Evolutionary conservation across 2,329 filamentous ascomycete genomes (phyloP).

Genomic region (Paraphoma chrysanthemicola): DNA sequence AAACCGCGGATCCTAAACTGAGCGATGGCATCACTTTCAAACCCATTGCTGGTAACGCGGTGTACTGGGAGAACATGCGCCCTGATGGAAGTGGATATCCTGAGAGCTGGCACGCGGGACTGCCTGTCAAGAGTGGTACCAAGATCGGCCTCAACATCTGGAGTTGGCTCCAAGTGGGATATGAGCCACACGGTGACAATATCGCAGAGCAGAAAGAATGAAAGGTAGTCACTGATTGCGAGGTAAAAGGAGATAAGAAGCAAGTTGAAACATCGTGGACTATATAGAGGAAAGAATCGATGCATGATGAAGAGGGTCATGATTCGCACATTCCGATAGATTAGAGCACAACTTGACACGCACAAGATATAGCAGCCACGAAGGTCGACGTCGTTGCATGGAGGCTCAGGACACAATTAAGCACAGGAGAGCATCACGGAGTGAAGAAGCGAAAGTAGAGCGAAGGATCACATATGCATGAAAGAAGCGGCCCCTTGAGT

Average conservation of each 20-base stretch:
- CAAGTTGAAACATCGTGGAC: too few species aligned
- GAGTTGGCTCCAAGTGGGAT: slow-evolving; percentile 64
- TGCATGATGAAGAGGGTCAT: too few species aligned
- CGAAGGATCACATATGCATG: too few species aligned
- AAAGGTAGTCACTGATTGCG: not conserved
- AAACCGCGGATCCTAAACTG: slow-evolving; percentile 16
- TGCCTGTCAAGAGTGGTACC: slow-evolving; percentile 62
- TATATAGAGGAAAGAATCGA: too few species aligned
- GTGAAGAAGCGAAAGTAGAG: too few species aligned
- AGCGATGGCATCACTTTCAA: slow-evolving; percentile 63
- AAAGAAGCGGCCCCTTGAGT: too few species aligned
- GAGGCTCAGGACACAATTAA: too few species aligned
- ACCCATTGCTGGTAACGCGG: slow-evolving; percentile 63
- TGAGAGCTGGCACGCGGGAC: slow-evolving; percentile 67
- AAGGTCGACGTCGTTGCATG: too few species aligned
- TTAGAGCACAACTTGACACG: too few species aligned
- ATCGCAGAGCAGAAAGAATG: not conserved
- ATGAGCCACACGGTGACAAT: slow-evolving; percentile 19
- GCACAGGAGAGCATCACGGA: too few species aligned
- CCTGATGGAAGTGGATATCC: slow-evolving; percentile 62
- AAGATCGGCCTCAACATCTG: slow-evolving; percentile 71
- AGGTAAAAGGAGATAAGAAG: not conserved
- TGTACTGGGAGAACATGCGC: slow-evolving; percentile 69
- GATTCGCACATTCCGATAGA: too few species aligned
- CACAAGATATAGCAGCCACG: too few species aligned